phyloP scores from a whole-genome alignment of 1,284 basidiomycete species.

The Cryptococcus hybrid region DNA sequence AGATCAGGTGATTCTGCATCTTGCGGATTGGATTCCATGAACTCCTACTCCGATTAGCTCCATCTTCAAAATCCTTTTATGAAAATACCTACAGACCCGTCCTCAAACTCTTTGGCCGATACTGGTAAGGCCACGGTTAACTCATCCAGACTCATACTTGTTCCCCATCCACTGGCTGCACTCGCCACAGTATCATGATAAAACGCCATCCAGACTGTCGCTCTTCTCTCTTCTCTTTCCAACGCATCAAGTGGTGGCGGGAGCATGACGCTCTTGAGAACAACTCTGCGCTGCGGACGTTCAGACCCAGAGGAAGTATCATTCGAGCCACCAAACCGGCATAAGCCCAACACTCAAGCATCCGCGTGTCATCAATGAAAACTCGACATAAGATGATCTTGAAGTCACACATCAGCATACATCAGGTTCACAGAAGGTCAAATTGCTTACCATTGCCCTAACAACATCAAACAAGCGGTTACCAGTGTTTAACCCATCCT shows the following conservation, averaged over 20 bases:
- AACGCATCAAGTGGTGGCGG: slow-evolving; percentile 42
- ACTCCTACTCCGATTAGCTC: slow-evolving; percentile 2
- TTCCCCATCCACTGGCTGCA: slow-evolving; percentile 41
- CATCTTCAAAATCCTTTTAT: too few species aligned
- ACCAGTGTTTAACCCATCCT: slow-evolving; percentile 43
- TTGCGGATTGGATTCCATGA: slow-evolving; percentile 45
- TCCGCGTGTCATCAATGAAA: slow-evolving; percentile 48
- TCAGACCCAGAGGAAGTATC: slow-evolving; percentile 47
- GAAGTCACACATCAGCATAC: not conserved
- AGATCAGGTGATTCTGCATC: slow-evolving; percentile 46
- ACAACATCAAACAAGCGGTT: slow-evolving; percentile 46
- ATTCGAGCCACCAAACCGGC: slow-evolving; percentile 43
- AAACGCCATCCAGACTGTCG: slow-evolving; percentile 46
- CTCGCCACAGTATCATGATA: slow-evolving; percentile 37
- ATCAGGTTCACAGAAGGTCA: not conserved
- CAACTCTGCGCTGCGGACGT: slow-evolving; percentile 42
- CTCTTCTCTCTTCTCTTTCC: slow-evolving; percentile 47
- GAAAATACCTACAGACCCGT: too few species aligned
- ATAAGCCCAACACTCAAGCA: slow-evolving; percentile 50
- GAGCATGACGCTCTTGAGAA: slow-evolving; percentile 45
- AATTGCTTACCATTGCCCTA: slow-evolving; percentile 33
- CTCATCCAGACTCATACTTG: slow-evolving; percentile 45
- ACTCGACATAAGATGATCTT: slow-evolving; percentile 44
- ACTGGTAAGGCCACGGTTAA: slow-evolving; percentile 43
- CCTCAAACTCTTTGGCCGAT: slow-evolving; percentile 33